Percentiles rank a stretch among this genome's conserved stretches.
These are phyloP conservation scores for Elsinoe arachidis DNA, from an alignment of 2,329 filamentous ascomycete genomes.

Conservation along the genomic window DNA sequence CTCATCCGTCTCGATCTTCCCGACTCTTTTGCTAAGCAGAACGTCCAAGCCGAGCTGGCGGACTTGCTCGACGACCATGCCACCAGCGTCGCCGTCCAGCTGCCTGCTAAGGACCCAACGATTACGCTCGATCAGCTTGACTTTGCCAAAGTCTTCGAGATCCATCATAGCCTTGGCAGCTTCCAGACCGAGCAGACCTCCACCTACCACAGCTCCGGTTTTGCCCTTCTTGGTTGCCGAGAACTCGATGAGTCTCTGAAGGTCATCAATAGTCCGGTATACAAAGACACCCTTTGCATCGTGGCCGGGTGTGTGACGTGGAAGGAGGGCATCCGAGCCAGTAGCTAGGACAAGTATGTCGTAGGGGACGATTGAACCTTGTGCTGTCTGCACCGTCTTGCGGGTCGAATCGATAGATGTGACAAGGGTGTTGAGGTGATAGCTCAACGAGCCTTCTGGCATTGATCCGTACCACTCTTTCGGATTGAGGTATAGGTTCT, in stretches of 20 bases:
- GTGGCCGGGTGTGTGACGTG: constrained; percentile 62
- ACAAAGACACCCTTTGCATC: constrained; percentile 80
- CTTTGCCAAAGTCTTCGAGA: constrained; percentile 61
- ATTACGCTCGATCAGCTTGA: constrained; percentile 75
- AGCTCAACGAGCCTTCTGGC: constrained; percentile 59
- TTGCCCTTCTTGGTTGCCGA: constrained; percentile 58
- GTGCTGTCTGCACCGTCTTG: constrained; percentile 62
- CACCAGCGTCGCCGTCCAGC: constrained; percentile 71
- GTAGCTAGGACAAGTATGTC: constrained; percentile 78
- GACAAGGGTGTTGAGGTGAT: constrained; percentile 66
- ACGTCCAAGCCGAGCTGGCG: constrained; percentile 70
- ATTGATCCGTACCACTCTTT: constrained; percentile 69
- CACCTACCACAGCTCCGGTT: constrained; percentile 69
- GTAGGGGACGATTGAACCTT: constrained; percentile 62
- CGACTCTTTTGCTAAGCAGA: constrained; percentile 66
- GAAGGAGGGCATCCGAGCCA: constrained; percentile 74
- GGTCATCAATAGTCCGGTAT: constrained; percentile 75
- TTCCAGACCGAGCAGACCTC: constrained; percentile 76
- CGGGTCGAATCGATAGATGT: constrained; percentile 54
- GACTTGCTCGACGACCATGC: constrained; percentile 75
- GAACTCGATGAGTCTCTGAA: constrained; percentile 68
- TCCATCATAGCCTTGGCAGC: constrained; percentile 91
- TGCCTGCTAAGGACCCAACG: constrained; percentile 76
- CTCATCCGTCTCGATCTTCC: constrained; percentile 59
- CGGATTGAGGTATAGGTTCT: constrained; percentile 82